These are phyloP conservation scores for Aspergillus sp. DNA, from an alignment of 2,329 filamentous ascomycete genomes.

Conservation along the genomic window DNA sequence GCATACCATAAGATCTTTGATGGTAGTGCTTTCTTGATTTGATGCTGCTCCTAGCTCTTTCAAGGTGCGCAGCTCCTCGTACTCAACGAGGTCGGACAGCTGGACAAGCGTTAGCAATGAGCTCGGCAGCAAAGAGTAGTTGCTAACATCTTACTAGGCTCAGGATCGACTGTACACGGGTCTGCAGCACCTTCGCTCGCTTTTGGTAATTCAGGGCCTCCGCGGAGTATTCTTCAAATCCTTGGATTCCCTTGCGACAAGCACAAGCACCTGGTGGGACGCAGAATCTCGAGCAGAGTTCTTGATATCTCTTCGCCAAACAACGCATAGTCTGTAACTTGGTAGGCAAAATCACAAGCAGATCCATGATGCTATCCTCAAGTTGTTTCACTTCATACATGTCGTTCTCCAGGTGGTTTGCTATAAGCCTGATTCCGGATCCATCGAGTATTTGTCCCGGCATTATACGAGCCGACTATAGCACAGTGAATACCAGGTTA, in stretches of 20 bases:
- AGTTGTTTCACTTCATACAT: conserved; percentile 13
- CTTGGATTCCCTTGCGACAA: conserved; percentile 5
- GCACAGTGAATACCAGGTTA: too few species aligned
- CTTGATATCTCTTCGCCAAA: conserved; percentile 6
- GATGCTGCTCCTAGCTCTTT: too few species aligned
- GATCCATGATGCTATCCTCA: conserved; percentile 15
- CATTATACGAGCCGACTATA: not conserved
- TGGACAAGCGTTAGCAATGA: not conserved
- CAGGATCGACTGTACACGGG: conserved; percentile 9
- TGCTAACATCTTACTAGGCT: conserved; percentile 5
- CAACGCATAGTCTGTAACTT: conserved; percentile 3
- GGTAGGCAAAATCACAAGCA: conserved; percentile 12
- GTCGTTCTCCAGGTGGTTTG: not conserved
- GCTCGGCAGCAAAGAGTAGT: not conserved
- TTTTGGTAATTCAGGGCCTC: conserved; percentile 7
- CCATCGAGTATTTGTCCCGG: too few species aligned
- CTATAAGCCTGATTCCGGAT: too few species aligned
- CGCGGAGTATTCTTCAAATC: conserved; percentile 5
- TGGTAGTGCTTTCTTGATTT: not conserved
- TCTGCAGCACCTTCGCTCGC: conserved; percentile 11
- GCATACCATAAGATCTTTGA: conserved; percentile 11
- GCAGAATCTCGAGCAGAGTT: conserved; percentile 1
- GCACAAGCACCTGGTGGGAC: not conserved
- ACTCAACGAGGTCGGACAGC: conserved; percentile 7
- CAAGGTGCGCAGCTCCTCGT: conserved; percentile 6